Conservation (phyloP, 1,139 yeast genomes). For the Maudiozyma humilis region DNA sequence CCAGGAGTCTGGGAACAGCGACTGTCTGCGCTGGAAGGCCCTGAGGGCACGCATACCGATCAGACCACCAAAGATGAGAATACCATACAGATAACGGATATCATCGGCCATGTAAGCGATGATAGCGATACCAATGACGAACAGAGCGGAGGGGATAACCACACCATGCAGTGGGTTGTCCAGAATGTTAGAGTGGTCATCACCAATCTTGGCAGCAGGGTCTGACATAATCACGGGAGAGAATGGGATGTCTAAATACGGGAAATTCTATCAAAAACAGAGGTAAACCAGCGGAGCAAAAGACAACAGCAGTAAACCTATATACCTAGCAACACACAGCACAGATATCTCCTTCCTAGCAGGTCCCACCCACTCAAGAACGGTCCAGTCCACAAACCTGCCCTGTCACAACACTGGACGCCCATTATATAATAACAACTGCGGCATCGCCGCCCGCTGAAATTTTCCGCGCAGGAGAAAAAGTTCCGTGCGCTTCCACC, state of each 20-base stretch:
- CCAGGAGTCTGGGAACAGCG: conserved; percentile 48
- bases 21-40: conserved; percentile 41
- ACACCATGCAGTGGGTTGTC: conserved; percentile 66
- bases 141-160: conserved; percentile 55
- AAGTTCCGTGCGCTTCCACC: background rate
- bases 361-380: too few species aligned
- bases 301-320: too few species aligned
- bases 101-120: conserved; percentile 36
- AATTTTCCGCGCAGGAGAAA: background rate
- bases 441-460: background rate
- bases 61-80: conserved; percentile 27
- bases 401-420: too few species aligned
- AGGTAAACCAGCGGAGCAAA: too few species aligned
- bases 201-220: conserved; percentile 13
- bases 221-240: background rate
- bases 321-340: too few species aligned
- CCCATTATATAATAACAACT: too few species aligned
- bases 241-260: too few species aligned
- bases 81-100: conserved; percentile 41
- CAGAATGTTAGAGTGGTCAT: conserved; percentile 38
- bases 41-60: conserved; percentile 40
- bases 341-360: too few species aligned
- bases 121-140: conserved; percentile 53
- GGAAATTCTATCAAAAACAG: too few species aligned
- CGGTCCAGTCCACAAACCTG: too few species aligned